Evolutionary conservation across 129 eudicot species (phyloP), one percentile per base, ranked within the genome.

Genomic region (Chrysanthemum lavandulifolium): DNA sequence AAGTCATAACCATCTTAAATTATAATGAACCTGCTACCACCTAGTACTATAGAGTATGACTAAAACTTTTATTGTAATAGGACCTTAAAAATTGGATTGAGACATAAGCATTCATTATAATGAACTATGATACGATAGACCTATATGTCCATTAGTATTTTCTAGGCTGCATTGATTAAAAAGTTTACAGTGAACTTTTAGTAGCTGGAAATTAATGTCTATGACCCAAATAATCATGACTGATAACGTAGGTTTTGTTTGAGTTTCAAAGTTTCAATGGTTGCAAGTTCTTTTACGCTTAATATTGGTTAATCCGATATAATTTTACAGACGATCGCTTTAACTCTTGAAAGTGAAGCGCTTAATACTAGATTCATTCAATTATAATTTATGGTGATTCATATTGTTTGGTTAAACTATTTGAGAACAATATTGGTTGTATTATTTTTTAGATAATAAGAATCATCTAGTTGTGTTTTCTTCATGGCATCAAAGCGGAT

Each of bases 1-100:
- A 52, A 40, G 18, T 36, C 31, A 80, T 61, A 40, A 57, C 43
- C 15, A 53, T n/a, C 69, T 55, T 51, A 18, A 55, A 19, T 80
- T 29, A 5, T 14, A 8, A 56, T 45, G 52, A 31, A 70, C 50
- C 36, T 13, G 57, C 27, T 48, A 74, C 61, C 47, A 55, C 63
- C 63, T 67, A 23, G 62, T 61, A 33, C 27, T 51, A 69, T 50
- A 52, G 13, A 58, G 47, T 53, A 71, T 0, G 7, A 69, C 58
- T 21, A 25, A 36, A 15, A 47, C 64, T 31, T 45, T 36, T 68
- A 68, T 7, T 21, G 47, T 62, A 53, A 66, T 64, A 56, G 69
- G 57, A 21, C 65, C 65, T 36, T 73, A 50, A 40, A 53, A 21
- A 52, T 65, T 74, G 31, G 14, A 64, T 31, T 33, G 47, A 40